Conservation (phyloP, 805 yeast genomes). For the Ogataea pini region DNA sequence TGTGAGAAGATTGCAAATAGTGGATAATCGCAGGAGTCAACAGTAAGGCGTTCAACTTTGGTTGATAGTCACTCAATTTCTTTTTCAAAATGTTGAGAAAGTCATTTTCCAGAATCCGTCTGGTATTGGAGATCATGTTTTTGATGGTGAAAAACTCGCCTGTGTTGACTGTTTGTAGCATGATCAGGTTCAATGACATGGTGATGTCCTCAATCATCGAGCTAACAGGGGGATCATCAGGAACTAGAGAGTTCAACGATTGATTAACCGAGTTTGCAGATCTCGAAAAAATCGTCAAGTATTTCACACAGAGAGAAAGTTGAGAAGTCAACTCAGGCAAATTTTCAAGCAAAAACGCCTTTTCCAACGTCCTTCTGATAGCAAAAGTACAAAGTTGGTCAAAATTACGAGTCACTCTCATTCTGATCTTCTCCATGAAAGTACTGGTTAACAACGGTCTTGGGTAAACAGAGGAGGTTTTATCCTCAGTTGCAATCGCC, state of each 20-base stretch:
- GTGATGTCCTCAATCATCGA: constrained; percentile 87
- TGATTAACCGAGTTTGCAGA: constrained; percentile 21
- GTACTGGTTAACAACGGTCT: constrained; percentile 52
- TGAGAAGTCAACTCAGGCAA: constrained; percentile 55
- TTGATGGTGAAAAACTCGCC: constrained; percentile 63
- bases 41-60: constrained; percentile 35
- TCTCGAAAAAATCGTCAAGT: constrained; percentile 25
- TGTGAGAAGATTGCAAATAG: constrained; percentile 19
- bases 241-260: constrained; percentile 33
- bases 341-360: constrained; percentile 78
- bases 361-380: constrained; percentile 75
- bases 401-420: constrained; percentile 59
- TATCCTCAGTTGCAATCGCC: constrained; percentile 31
- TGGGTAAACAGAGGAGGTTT: constrained; percentile 44
- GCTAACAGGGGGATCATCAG: constrained; percentile 67
- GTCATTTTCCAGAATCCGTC: constrained; percentile 62
- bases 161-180: constrained; percentile 67
- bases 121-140: constrained; percentile 54
- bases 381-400: constrained; percentile 66
- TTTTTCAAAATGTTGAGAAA: constrained; percentile 56
- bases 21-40: constrained; percentile 27
- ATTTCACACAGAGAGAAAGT: constrained; percentile 32
- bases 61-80: constrained; percentile 47
- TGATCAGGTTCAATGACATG: constrained; percentile 65
- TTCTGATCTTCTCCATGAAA: constrained; percentile 55